Percentiles rank a stretch among this genome's conserved stretches.
Conservation (phyloP, 306 rosid genomes). For the Herpetospermum pedunculosum region DNA sequence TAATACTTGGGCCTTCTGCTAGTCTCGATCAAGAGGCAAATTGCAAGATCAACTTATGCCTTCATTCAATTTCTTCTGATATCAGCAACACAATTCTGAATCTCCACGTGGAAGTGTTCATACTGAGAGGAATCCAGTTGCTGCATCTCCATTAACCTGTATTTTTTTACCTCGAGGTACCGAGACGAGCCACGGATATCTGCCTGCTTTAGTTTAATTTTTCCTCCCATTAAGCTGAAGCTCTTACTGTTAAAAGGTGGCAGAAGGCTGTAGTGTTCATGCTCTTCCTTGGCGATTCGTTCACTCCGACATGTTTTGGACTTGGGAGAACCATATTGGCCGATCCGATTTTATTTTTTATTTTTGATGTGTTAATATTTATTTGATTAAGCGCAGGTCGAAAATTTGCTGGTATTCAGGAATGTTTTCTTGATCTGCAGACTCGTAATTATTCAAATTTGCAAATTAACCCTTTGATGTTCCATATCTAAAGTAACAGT, state of each 20-base stretch:
- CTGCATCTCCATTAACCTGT: conserved; percentile 1
- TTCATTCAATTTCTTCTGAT: conserved; percentile 5
- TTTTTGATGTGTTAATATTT: neutral
- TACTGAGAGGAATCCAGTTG: neutral
- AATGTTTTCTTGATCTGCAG: neutral
- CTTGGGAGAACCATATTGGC: neutral
- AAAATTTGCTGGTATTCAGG: neutral
- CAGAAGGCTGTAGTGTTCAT: neutral
- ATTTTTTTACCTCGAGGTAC: neutral
- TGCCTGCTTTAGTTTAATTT: neutral
- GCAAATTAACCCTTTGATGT: neutral
- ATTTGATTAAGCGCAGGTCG: neutral
- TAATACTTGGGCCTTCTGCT: neutral
- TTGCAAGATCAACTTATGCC: neutral
- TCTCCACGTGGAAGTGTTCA: neutral
- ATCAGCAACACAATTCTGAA: neutral
- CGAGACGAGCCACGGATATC: neutral
- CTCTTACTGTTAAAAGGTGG: neutral
- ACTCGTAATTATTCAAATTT: neutral
- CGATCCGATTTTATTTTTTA: neutral
- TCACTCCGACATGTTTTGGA: neutral
- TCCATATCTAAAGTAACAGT: neutral
- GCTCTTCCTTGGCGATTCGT: neutral
- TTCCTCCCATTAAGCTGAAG: neutral
- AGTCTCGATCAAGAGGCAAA: neutral